Base-by-base conservation (phyloP, 2,329 filamentous ascomycete species). In the Meredithiella fracta region DNA sequence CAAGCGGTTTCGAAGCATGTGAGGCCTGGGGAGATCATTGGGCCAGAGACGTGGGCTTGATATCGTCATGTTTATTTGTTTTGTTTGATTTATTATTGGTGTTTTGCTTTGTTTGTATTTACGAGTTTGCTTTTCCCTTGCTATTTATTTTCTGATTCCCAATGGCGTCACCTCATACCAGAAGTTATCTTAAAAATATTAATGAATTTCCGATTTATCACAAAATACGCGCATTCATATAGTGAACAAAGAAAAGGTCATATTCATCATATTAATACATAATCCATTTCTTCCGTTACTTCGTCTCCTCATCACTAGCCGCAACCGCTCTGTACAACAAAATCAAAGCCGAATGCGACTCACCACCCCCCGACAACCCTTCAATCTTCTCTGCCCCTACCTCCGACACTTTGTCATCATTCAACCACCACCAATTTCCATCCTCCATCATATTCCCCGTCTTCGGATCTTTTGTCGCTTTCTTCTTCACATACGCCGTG, bases 371-470 rank as follows among this genome's bases (percentile, higher is more conserved):
- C 53, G 89, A 79, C 53, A 98, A 76, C 2, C 83, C 85, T 66
- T 91, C 86, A 62, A 98, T 94, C 73, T 94, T 92, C 63, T 97
- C 91, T 25, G 80, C 74, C 15, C 87, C 81, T 26, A 98, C 92
- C 72, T 98, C 92, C 14, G 85, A 82, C 34, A 98, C 92, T 72
- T 89, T 94, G 66, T 98, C 91, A 64, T 98, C 92, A 68, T 98
- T 97, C 77, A 98, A 98, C 91, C 92, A 98, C 91, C 92, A 98
- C 92, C 92, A 98, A 64, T 89, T 95, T 62, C 86, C 89, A 65
- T 94, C 88, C 65, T 94, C 88, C 64, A 85, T 81, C 64, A 80
- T 74, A 72, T 88, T 86, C 62, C 86, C 88, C 20, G 83, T 86
- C 64, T 82, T 80, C 15, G 83, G 75, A 62, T 94, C 85, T 58